Percentiles rank a stretch among this genome's conserved stretches.
Evolutionary conservation across 129 eudicot species (phyloP).

Genomic region (Escallonia rubra): DNA sequence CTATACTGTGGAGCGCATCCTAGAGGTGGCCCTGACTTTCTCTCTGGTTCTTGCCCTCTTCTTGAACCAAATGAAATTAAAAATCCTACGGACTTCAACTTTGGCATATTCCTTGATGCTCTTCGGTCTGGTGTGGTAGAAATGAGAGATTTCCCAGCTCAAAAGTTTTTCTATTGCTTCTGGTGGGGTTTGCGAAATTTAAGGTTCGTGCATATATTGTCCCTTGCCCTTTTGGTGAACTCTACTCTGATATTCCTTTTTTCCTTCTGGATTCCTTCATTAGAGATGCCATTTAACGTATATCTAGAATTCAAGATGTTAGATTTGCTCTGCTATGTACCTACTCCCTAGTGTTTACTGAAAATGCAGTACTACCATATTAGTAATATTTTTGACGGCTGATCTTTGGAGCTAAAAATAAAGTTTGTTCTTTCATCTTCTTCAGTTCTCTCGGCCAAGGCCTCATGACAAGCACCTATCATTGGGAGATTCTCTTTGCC

Average conservation of each 20-base stretch:
- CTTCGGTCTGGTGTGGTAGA: constrained; percentile 51
- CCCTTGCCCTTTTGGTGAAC: not conserved
- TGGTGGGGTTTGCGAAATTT: constrained; percentile 90
- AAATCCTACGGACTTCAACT: constrained; percentile 42
- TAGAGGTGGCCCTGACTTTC: constrained; percentile 16
- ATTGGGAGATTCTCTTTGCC: constrained; percentile 65
- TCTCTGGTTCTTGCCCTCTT: constrained; percentile 38
- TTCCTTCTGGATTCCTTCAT: not conserved
- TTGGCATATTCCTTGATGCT: constrained; percentile 76
- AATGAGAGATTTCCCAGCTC: constrained; percentile 28
- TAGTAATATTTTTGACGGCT: not conserved
- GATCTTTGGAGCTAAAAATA: not conserved
- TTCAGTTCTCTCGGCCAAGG: constrained; percentile 82
- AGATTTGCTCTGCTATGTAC: too few species aligned
- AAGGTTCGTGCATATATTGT: constrained; percentile 32
- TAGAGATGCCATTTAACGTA: too few species aligned
- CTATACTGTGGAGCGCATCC: constrained; percentile 36
- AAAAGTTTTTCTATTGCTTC: constrained; percentile 63
- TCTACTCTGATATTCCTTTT: not conserved
- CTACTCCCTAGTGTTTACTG: too few species aligned
- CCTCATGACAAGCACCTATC: constrained; percentile 68
- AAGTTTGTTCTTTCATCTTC: constrained; percentile 1
- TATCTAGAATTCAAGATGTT: too few species aligned
- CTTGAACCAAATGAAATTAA: constrained; percentile 31
- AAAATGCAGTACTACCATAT: too few species aligned